Evolutionary conservation across 2,329 filamentous ascomycete genomes (phyloP).

Genomic region (Colletotrichum somersetense): DNA sequence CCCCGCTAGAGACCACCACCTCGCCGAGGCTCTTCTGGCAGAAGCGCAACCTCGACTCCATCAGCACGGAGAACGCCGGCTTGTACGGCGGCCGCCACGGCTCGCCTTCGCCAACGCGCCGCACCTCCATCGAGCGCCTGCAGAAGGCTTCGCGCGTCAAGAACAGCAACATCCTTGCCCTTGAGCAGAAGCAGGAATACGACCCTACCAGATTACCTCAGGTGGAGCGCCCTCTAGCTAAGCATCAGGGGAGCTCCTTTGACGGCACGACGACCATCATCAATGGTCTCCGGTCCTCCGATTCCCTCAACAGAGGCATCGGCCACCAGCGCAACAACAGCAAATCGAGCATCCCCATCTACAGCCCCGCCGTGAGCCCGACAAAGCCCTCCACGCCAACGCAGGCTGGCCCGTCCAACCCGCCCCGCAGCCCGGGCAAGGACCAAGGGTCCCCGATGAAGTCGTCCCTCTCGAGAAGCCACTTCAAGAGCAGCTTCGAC

Average conservation of each 20-base stretch:
- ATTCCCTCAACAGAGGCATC: conserved; percentile 55
- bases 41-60: conserved; percentile 72
- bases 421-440: conserved; percentile 71
- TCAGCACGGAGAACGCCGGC: conserved; percentile 78
- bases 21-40: conserved; percentile 96
- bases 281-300: conserved; percentile 64
- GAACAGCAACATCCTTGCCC: conserved; percentile 97
- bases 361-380: conserved; percentile 61
- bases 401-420: conserved; percentile 43
- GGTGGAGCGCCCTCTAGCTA: conserved; percentile 85
- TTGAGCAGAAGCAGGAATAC: conserved; percentile 93
- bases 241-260: conserved; percentile 80
- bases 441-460: conserved; percentile 85
- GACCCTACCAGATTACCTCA: conserved; percentile 83
- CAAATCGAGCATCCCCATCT: conserved; percentile 69
- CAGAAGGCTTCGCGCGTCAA: conserved; percentile 96
- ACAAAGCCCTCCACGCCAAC: conserved; percentile 41
- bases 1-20: conserved; percentile 75
- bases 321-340: conserved; percentile 66
- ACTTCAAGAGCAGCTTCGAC: conserved; percentile 77
- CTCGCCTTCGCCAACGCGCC: conserved; percentile 79
- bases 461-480: conserved; percentile 81
- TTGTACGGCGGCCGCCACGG: conserved; percentile 69
- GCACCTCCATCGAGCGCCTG: conserved; percentile 94
- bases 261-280: conserved; percentile 64